Evolutionary conservation across 352 stramenopile species (phyloP), one percentile per base, ranked within the genome.

Genomic region (Albugo candida): DNA sequence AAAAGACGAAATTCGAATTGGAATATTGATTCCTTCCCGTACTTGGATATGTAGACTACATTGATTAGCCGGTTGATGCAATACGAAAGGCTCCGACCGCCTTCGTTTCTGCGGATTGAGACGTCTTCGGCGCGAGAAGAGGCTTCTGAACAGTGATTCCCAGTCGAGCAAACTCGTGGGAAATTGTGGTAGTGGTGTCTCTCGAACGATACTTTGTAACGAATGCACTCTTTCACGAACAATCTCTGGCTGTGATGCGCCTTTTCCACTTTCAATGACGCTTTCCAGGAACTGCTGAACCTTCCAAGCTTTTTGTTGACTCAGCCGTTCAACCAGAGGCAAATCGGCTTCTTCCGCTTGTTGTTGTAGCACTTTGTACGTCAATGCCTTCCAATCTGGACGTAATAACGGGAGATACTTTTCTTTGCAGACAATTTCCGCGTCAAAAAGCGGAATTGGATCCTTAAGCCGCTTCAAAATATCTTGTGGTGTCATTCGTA

Each of bases 11-110:
- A 31, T 31, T 8, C 73, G 68, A 16, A 83, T 56, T 0, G 81
- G 80, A 1, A 92, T 60, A 46, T 93, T 92, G 8, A 56, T 60
- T 1, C 67, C 79, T 12, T 76, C 66, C 37, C 89, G 74, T 16
- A 95, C 56, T 48, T 94, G 83, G 8, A 93, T 60, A 45, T 92
- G 85, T 19, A 95, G 45, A 3, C 63, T 67, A 41, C 78, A 92
- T 17, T 73, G 52, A 17, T 53, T 69, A 2, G 72, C 73, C 65
- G 65, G 82, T 31, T 83, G 67, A 2, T 55, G 63, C n/a, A 60
- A 46, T 17, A 52, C 58, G 43, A 40, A 42, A 31, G 61, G 61
- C 17, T 49, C 47, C 0, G 45, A 27, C 0, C 59, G 51, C 34
- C 52, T 54, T 34, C 61, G 61, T 17, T 61, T 24, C n/a, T 61